phyloP scores from a whole-genome alignment of 225 moss, liverwort and hornwort species.

The Sphagnum contortum region DNA sequence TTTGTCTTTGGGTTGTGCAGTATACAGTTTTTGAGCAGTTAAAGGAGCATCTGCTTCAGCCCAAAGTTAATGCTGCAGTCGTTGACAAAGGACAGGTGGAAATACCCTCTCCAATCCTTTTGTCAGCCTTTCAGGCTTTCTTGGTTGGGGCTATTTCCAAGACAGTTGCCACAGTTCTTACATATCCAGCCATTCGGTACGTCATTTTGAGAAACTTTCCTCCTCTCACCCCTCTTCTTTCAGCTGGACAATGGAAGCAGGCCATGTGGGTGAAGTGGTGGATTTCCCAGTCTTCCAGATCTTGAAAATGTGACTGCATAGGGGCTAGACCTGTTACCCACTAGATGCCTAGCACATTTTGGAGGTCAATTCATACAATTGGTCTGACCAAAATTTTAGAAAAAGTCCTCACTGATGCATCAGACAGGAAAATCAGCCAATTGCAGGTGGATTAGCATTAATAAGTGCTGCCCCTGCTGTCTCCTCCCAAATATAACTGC shows the following conservation, averaged over 20 bases:
- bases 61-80: constrained; percentile 10
- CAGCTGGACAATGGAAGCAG: not conserved
- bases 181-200: constrained; percentile 96
- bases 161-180: constrained; percentile 73
- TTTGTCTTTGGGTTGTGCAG: constrained; percentile 25
- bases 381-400: too few species aligned
- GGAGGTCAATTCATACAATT: too few species aligned
- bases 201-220: constrained; percentile 2
- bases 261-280: too few species aligned
- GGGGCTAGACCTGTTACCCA: too few species aligned
- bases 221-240: not conserved
- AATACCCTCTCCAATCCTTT: constrained; percentile 41
- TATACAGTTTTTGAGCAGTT: constrained; percentile 98
- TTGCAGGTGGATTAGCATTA: too few species aligned
- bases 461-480: too few species aligned
- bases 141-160: constrained; percentile 77
- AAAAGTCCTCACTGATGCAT: too few species aligned
- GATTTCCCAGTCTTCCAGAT: too few species aligned
- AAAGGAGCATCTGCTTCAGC: constrained; percentile 66
- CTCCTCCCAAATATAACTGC: too few species aligned
- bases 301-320: too few species aligned
- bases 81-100: constrained; percentile 11
- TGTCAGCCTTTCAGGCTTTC: constrained; percentile 83
- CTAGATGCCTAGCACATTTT: too few species aligned
- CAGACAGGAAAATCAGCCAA: too few species aligned